Evolutionary conservation across 768 basidiomycete species (phyloP), one percentile per base, ranked within the genome.

Genomic region (Hydnomerulius pinastri): DNA sequence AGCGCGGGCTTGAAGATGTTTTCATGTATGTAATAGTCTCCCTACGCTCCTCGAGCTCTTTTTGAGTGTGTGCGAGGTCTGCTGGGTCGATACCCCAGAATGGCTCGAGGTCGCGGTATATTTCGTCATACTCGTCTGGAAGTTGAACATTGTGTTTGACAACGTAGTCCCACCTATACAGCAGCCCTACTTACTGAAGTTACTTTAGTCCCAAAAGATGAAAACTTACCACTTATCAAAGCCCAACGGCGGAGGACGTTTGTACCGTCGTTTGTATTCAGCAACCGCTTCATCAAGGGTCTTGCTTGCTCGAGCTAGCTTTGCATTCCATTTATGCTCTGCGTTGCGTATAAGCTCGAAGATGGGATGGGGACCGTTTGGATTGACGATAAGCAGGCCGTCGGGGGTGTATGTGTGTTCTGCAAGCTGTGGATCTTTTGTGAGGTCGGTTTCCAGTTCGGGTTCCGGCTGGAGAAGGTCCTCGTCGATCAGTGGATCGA

Each of bases 101-200:
- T 0, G 70, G 68, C 21, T 68, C 65, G 8, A 77, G 50, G 44
- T 75, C 67, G 6, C 61, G 53, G 46, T 65, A 56, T 42, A 77
- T 77, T 51, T 75, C 73, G 58, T 78, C 76, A 40, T 78, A 78
- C 47, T 78, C 76, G 51, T 78, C 77, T 13, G 70, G 72, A 1
- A 78, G 64, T 36, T 67, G 71, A 2, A 78, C 67, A 24, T 67
- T 53, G 51, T 78, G 54, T 43, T 56, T 54, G n/a, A 66, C 61
- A 6, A 72, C 71, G 48, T 74, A 78, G 18, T 65, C 54, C 77
- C 75, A 78, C 75, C 74, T 69, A 13, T 13, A 20, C 23, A 15
- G 1, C 18, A 30, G n/a, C 10, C 4, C 23, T n/a, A n/a, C 27
- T n/a, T 6, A 37, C 3, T 18, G 4, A 25, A 6, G 10, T 11